These are phyloP conservation scores for Blastomyces emzantsi DNA, from an alignment of 2,329 filamentous ascomycete species.

Conservation along the genomic window DNA sequence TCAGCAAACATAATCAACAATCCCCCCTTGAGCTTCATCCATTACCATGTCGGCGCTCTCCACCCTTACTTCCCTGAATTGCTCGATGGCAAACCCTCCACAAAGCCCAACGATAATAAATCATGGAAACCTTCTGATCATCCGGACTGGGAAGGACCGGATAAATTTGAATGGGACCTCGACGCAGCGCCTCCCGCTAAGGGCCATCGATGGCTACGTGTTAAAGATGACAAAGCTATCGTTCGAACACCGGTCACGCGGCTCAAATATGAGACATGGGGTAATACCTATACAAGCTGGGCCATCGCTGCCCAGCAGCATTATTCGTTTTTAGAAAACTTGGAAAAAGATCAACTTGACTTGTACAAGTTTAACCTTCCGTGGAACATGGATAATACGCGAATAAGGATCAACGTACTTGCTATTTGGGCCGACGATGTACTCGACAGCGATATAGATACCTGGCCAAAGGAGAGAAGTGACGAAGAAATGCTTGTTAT, in stretches of 20 bases:
- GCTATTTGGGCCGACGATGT: slow-evolving; percentile 48
- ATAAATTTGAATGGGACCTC: slow-evolving; percentile 8
- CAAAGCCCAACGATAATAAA: slow-evolving; percentile 9
- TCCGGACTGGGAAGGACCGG: slow-evolving; percentile 10
- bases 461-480: slow-evolving; percentile 16
- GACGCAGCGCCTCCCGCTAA: slow-evolving; percentile 7
- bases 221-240: slow-evolving; percentile 28
- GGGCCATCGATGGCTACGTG: slow-evolving; percentile 40
- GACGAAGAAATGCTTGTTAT: slow-evolving; percentile 8
- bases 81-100: slow-evolving; percentile 6
- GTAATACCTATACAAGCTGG: slow-evolving; percentile 43
- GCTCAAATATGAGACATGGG: slow-evolving; percentile 40
- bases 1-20: slow-evolving; percentile 52
- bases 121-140: slow-evolving; percentile 11
- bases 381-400: slow-evolving; percentile 29
- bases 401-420: slow-evolving; percentile 48
- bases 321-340: slow-evolving; percentile 41
- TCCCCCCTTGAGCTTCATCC: slow-evolving; percentile 46
- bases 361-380: slow-evolving; percentile 33
- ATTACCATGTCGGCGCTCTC: slow-evolving; percentile 46
- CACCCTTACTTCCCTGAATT: slow-evolving; percentile 47
- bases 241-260: slow-evolving; percentile 40
- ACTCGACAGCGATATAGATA: slow-evolving; percentile 29
- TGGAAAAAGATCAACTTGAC: slow-evolving; percentile 40
- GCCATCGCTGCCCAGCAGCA: slow-evolving; percentile 41